phyloP scores from a whole-genome alignment of 2,329 filamentous ascomycete genomes.

The Penicillium sp. region DNA sequence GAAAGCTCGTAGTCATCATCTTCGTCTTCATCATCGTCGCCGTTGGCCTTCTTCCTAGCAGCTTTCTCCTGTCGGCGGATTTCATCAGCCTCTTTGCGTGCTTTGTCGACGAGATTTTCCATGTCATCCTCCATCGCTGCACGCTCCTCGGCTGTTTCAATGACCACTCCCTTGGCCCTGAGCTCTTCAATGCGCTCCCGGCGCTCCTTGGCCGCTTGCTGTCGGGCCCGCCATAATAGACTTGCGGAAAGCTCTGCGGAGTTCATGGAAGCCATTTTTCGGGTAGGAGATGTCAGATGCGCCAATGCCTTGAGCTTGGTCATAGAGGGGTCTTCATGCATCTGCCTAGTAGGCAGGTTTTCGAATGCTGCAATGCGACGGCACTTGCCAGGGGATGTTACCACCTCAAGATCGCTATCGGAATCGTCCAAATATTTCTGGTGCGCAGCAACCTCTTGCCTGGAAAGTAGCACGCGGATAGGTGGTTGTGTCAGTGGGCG shows the following conservation, averaged over 20 bases:
- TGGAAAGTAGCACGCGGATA: conserved; percentile 44
- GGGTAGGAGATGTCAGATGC: conserved; percentile 62
- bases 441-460: conserved; percentile 36
- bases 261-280: conserved; percentile 61
- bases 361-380: conserved; percentile 65
- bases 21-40: conserved; percentile 58
- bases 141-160: conserved; percentile 84
- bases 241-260: conserved; percentile 66
- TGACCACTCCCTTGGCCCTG: conserved; percentile 72
- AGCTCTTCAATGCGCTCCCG: conserved; percentile 75
- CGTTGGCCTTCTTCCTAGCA: conserved; percentile 63
- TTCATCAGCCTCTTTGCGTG: conserved; percentile 74
- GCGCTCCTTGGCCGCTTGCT: conserved; percentile 76
- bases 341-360: conserved; percentile 62
- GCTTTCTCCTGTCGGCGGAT: conserved; percentile 75
- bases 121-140: conserved; percentile 78
- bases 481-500: conserved; percentile 29
- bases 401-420: conserved; percentile 63
- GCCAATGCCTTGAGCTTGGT: conserved; percentile 72
- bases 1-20: conserved; percentile 48
- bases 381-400: conserved; percentile 46
- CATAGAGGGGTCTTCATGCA: conserved; percentile 61
- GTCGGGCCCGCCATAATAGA: conserved; percentile 69
- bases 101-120: conserved; percentile 84
- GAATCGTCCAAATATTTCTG: conserved; percentile 47